Evolutionary conservation across 2,329 filamentous ascomycete genomes (phyloP).

Genomic region (Calonectria pseudoturangicola): DNA sequence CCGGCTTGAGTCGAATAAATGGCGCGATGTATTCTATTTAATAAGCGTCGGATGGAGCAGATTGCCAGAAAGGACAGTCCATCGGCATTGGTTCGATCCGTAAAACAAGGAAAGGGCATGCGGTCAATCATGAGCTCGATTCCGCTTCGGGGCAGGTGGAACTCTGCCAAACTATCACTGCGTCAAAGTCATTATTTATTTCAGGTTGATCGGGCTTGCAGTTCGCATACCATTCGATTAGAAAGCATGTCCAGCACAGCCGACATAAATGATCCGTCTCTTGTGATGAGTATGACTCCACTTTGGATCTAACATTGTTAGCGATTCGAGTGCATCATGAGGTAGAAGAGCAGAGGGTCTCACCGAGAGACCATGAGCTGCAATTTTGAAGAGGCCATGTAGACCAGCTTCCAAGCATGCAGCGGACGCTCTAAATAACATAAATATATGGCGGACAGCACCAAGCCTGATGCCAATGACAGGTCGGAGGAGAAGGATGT

Average conservation of each 20-base stretch:
- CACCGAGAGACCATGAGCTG: slow-evolving; percentile 14
- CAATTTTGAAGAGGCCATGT: slow-evolving; percentile 13
- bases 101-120: slow-evolving; percentile 51
- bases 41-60: slow-evolving; percentile 9
- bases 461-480: not conserved
- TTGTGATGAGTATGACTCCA: not conserved
- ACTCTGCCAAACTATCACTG: slow-evolving; percentile 51
- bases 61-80: slow-evolving; percentile 40
- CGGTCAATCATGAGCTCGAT: slow-evolving; percentile 52
- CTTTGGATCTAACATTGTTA: not conserved
- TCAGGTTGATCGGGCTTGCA: too few species aligned
- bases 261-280: slow-evolving; percentile 2
- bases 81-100: slow-evolving; percentile 41
- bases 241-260: slow-evolving; percentile 19
- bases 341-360: not conserved
- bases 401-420: slow-evolving; percentile 14
- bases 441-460: slow-evolving; percentile 6
- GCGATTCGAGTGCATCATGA: not conserved
- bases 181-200: not conserved
- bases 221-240: slow-evolving; percentile 2
- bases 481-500: not conserved
- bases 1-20: slow-evolving; percentile 2
- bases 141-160: slow-evolving; percentile 52
- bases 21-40: slow-evolving; percentile 18
- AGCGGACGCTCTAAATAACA: slow-evolving; percentile 19